Evolutionary conservation across 441 rosid genomes (phyloP), one percentile per base, ranked within the genome.

Genomic region (Raphanus hybrid): DNA sequence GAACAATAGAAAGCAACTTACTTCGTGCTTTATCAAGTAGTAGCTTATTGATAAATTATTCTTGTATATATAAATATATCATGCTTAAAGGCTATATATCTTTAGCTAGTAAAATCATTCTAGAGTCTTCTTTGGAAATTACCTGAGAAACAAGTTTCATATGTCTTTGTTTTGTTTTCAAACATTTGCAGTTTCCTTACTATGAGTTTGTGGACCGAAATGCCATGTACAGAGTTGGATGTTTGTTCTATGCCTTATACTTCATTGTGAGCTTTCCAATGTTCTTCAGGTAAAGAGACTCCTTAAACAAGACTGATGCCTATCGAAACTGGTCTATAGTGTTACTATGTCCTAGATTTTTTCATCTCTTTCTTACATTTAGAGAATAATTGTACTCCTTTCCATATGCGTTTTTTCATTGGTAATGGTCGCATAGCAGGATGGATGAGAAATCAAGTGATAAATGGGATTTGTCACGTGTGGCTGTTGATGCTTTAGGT

Each of bases 251-350:
- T 81, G 98, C 99, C 60, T 89, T 92, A 76, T 96, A 93, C 88
- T 93, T 96, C 86, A 10, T 96, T 32, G 97, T 96, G 60, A 96
- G 99, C 91, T 96, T 96, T 80, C 98, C 99, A 34, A 96, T 96
- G 99, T 96, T 96, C 84, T 80, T 93, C 77, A 93, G 99, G 99
- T 93, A 84, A 86, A 87, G 73, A 73, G 61, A 58, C 12, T n/a
- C 64, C 71, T 75, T 59, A 65, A 58, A 55, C 61, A 59, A 59
- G 66, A 32, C 20, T 34, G 23, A 29, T 61, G 43, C 66, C 3
- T 62, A 8, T 29, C 10, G 4, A n/a, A 29, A 61, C 34, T 29
- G 37, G 41, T n/a, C 39, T 61, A 29, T 29, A 29, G 20, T 62
- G 43, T 32, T 34, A n/a, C 64, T 62, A 1, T 14, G 16, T 32